These are phyloP conservation scores for Colletotrichum plurivorum DNA, from an alignment of 2,329 filamentous ascomycete species.

Conservation along the genomic window DNA sequence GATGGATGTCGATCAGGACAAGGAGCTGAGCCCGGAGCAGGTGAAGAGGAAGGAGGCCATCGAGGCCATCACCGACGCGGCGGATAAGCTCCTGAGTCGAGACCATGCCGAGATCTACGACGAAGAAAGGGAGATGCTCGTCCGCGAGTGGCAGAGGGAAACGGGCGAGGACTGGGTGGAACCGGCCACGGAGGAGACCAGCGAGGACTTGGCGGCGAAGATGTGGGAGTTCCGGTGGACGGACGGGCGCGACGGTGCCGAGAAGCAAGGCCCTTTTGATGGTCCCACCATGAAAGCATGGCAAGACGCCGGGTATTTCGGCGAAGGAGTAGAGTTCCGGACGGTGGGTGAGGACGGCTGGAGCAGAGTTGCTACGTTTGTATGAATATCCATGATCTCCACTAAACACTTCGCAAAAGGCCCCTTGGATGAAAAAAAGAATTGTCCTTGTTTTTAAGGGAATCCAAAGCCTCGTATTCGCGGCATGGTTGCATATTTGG, in stretches of 20 bases:
- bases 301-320: conserved; percentile 94
- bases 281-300: conserved; percentile 88
- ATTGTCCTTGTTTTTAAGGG: neutral
- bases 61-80: conserved; percentile 87
- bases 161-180: conserved; percentile 87
- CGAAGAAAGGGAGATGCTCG: conserved; percentile 84
- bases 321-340: conserved; percentile 87
- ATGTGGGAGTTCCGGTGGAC: conserved; percentile 96
- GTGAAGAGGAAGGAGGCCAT: conserved; percentile 79
- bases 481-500: conserved; percentile 38
- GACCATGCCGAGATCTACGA: conserved; percentile 95
- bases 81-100: conserved; percentile 86
- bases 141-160: conserved; percentile 86
- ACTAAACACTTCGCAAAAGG: neutral
- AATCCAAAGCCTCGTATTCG: conserved; percentile 35
- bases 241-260: conserved; percentile 85
- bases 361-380: conserved; percentile 66
- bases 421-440: neutral
- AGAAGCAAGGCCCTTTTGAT: conserved; percentile 90
- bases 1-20: conserved; percentile 80
- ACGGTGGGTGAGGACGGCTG: conserved; percentile 70
- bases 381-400: conserved; percentile 37
- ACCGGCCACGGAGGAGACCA: conserved; percentile 52
- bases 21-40: conserved; percentile 78
- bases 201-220: conserved; percentile 45